These are phyloP conservation scores for Lentinula detonsa DNA, from an alignment of 768 basidiomycete genomes.

Conservation along the genomic window DNA sequence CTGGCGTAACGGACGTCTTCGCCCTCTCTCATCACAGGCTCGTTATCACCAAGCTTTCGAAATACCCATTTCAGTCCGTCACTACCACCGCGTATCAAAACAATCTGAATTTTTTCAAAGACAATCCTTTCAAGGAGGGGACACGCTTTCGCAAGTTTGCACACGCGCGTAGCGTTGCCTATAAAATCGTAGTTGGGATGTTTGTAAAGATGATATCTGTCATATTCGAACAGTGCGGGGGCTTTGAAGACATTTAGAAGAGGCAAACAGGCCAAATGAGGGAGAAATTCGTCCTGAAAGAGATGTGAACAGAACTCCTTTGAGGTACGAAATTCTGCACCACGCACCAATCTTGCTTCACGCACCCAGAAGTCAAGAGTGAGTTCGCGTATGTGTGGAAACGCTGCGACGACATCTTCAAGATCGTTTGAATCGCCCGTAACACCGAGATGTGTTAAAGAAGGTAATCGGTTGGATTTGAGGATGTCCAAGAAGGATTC, in stretches of 20 bases:
- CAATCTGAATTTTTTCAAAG: neutral
- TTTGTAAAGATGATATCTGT: neutral
- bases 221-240: neutral
- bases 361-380: neutral
- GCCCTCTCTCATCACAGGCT: neutral
- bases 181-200: neutral
- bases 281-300: neutral
- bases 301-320: neutral
- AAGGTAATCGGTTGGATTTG: neutral
- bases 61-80: neutral
- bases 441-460: neutral
- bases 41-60: neutral
- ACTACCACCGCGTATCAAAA: neutral
- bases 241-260: neutral
- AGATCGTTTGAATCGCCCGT: neutral
- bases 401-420: neutral
- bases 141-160: neutral
- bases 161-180: neutral
- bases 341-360: neutral
- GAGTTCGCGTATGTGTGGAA: neutral
- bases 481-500: neutral
- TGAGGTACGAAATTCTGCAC: neutral
- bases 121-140: neutral
- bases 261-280: neutral
- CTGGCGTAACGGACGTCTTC: neutral